phyloP scores from a whole-genome alignment of 2,329 filamentous ascomycete genomes.

The Cercospora sojina region DNA sequence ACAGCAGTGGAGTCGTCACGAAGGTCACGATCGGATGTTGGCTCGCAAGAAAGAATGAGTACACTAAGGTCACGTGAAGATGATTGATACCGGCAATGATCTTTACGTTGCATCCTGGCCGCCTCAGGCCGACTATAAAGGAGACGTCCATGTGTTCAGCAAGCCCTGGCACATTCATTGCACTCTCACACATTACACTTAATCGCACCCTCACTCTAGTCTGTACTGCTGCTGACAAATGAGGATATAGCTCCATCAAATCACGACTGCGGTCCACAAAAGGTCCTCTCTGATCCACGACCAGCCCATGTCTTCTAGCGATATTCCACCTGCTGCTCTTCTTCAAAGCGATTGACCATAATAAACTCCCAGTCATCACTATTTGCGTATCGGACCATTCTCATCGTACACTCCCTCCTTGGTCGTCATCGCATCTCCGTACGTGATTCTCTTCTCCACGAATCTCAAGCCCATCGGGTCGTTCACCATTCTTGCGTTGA shows the following conservation, averaged over 20 bases:
- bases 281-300: no score
- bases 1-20: slow-evolving; percentile 21
- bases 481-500: slow-evolving; percentile 12
- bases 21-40: slow-evolving; percentile 44
- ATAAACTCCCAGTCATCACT: not conserved
- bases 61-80: not conserved
- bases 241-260: not conserved
- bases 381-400: slow-evolving; percentile 3
- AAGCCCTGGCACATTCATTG: not conserved
- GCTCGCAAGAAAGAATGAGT: slow-evolving; percentile 40
- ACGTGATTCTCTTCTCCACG: slow-evolving; percentile 11
- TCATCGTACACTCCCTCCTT: slow-evolving; percentile 9
- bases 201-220: not conserved
- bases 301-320: no score
- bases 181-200: not conserved
- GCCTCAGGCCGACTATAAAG: not conserved
- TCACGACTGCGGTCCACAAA: no score
- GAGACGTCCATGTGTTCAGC: not conserved
- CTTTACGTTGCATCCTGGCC: not conserved
- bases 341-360: not conserved
- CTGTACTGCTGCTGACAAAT: not conserved
- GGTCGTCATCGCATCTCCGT: not conserved
- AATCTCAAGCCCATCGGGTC: not conserved
- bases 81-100: not conserved
- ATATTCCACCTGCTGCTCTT: not conserved